A percentile compares a stretch with the other conserved stretches of the same genome.
Evolutionary conservation across 495 filamentous ascomycete species (phyloP).

Genomic region (Clavariopsis aquatica): DNA sequence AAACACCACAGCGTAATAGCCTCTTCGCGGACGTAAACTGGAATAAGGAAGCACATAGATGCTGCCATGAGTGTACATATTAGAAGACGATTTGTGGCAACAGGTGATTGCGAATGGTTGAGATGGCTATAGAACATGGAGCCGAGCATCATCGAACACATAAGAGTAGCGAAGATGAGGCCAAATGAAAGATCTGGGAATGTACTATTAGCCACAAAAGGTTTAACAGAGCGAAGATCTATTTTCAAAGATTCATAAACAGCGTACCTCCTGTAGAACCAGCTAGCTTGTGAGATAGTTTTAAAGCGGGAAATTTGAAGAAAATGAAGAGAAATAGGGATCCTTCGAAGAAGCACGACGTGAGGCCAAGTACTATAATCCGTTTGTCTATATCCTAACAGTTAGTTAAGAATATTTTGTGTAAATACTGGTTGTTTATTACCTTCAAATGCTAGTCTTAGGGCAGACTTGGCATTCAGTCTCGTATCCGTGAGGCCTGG

Average conservation of each 20-base stretch:
- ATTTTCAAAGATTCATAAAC: too few relatives aligned
- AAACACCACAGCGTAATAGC: slow-evolving; percentile 55
- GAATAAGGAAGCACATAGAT: slow-evolving; percentile 40
- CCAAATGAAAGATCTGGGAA: slow-evolving; percentile 52
- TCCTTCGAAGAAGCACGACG: slow-evolving; percentile 57
- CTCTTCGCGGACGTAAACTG: slow-evolving; percentile 3
- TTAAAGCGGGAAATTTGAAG: slow-evolving; percentile 57
- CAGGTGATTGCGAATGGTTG: not conserved
- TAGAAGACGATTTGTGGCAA: slow-evolving; percentile 41
- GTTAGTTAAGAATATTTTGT: too few relatives aligned
- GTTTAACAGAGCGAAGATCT: not conserved
- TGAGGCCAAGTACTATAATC: slow-evolving; percentile 50
- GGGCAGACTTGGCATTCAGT: not conserved
- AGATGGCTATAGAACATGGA: not conserved
- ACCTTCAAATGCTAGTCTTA: slow-evolving; percentile 3
- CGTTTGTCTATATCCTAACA: slow-evolving; percentile 44
- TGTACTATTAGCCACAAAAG: not conserved
- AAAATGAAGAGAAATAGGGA: slow-evolving; percentile 64
- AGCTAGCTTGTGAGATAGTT: slow-evolving; percentile 43
- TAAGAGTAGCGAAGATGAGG: slow-evolving; percentile 59
- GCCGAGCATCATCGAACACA: slow-evolving; percentile 44
- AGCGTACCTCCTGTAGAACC: slow-evolving; percentile 13
- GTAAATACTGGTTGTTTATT: not conserved
- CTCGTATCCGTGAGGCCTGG: not conserved
- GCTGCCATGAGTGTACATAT: slow-evolving; percentile 47